phyloP scores from a whole-genome alignment of 306 rosid species.

The Styphnolobium japonicum region DNA sequence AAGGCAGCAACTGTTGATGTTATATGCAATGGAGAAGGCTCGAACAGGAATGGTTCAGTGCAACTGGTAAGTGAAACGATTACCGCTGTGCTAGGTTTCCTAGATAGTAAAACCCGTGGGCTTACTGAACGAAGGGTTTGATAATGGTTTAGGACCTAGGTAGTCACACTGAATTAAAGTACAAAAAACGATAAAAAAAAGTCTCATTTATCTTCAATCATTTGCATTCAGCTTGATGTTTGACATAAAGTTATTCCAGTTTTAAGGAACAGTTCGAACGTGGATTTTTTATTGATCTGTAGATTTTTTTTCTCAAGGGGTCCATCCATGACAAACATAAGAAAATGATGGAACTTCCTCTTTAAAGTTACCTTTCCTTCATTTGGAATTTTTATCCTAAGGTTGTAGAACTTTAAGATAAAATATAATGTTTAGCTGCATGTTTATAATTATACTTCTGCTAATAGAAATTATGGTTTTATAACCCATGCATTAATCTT shows the following conservation, averaged over 20 bases:
- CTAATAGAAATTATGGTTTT: neutral
- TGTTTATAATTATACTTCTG: neutral
- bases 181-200: neutral
- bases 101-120: too few species aligned
- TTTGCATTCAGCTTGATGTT: neutral
- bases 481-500: neutral
- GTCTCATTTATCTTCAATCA: neutral
- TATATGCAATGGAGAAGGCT: slow-evolving; percentile 62
- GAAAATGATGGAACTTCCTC: neutral
- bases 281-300: neutral
- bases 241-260: neutral
- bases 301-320: neutral
- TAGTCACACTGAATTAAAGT: neutral
- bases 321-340: neutral
- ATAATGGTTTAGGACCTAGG: too few species aligned
- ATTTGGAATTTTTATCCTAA: neutral
- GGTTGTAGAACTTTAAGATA: neutral
- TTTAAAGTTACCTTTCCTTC: neutral
- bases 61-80: slow-evolving; percentile 48
- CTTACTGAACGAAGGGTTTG: too few species aligned
- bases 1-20: slow-evolving; percentile 68
- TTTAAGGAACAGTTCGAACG: neutral
- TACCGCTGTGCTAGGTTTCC: neutral
- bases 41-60: slow-evolving; percentile 53
- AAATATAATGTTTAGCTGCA: neutral